Evolutionary conservation across 129 eudicot species (phyloP).

Genomic region (Cynara cardunculus): DNA sequence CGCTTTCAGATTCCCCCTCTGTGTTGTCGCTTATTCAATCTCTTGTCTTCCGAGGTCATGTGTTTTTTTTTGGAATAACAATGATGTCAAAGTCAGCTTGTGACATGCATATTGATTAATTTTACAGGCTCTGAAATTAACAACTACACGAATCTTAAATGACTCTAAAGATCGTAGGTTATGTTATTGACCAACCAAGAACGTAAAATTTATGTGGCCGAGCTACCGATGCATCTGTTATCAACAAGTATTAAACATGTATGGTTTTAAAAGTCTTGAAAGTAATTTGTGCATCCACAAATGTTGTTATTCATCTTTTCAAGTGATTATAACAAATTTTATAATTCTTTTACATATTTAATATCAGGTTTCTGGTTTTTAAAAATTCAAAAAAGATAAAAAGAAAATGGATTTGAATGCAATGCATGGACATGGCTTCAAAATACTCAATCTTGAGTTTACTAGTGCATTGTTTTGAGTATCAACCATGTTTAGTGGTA

Average conservation of each 20-base stretch:
- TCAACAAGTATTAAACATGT: background rate
- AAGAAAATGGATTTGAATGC: too few relatives aligned
- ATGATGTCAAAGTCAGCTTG: background rate
- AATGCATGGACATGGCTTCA: too few relatives aligned
- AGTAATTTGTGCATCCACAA: background rate
- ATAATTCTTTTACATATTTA: too few relatives aligned
- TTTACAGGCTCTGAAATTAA: background rate
- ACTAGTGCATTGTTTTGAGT: background rate
- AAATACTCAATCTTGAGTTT: background rate
- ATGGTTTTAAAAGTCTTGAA: background rate
- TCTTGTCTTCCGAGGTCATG: background rate
- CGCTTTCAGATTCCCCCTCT: background rate
- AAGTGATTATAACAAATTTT: too few relatives aligned
- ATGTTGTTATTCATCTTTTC: background rate
- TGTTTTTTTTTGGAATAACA: background rate
- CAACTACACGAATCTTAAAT: background rate
- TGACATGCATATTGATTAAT: background rate
- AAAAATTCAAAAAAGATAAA: too few relatives aligned
- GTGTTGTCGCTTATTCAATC: background rate
- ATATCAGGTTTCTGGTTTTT: too few relatives aligned
- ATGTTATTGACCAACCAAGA: background rate
- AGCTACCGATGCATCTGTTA: background rate
- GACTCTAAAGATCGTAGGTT: background rate
- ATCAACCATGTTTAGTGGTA: background rate
- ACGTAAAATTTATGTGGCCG: background rate